Evolutionary conservation across 495 filamentous ascomycete genomes (phyloP).

Genomic region (Xylaria curta): DNA sequence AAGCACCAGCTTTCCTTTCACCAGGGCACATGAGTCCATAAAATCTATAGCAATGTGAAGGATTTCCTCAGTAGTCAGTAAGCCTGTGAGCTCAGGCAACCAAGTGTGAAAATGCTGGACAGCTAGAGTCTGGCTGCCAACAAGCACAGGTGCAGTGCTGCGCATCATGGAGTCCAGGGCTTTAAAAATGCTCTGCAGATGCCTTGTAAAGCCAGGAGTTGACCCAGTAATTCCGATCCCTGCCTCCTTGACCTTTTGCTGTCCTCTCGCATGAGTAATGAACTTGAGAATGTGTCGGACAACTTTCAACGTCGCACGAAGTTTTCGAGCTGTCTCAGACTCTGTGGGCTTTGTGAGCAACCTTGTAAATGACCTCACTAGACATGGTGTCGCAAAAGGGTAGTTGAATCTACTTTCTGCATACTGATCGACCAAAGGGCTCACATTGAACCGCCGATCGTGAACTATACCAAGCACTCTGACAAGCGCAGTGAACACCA

Average conservation of each 20-base stretch:
- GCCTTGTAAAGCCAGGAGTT: constrained; percentile 77
- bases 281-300: constrained; percentile 92
- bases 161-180: constrained; percentile 87
- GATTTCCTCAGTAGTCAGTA: constrained; percentile 83
- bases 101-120: constrained; percentile 97
- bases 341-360: constrained; percentile 81
- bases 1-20: constrained; percentile 91
- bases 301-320: constrained; percentile 94
- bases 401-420: constrained; percentile 91
- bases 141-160: constrained; percentile 78
- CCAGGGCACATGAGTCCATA: constrained; percentile 85
- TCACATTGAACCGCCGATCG: constrained; percentile 90
- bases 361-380: constrained; percentile 84
- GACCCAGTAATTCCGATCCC: constrained; percentile 86
- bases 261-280: constrained; percentile 85
- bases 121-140: constrained; percentile 92
- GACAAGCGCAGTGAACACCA: constrained; percentile 89
- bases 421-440: constrained; percentile 88
- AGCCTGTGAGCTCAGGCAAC: constrained; percentile 83
- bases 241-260: constrained; percentile 87
- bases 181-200: constrained; percentile 87
- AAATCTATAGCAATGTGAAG: constrained; percentile 90
- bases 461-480: constrained; percentile 91
- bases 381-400: constrained; percentile 89
- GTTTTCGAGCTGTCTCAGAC: constrained; percentile 76